phyloP scores from a whole-genome alignment of 495 filamentous ascomycete species.

The Podospora comata region DNA sequence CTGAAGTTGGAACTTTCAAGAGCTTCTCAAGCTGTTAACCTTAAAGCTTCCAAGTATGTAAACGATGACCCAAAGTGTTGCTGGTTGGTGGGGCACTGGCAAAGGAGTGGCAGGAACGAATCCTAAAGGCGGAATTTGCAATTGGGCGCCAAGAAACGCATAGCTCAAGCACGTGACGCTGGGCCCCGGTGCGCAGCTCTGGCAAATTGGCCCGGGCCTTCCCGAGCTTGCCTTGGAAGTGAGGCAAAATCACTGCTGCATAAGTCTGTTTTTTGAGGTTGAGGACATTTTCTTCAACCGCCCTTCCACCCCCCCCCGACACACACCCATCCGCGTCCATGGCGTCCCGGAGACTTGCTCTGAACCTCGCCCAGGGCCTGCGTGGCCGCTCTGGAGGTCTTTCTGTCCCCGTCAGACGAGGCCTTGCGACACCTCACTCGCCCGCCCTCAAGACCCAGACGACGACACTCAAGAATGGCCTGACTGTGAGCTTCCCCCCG shows the following conservation, averaged over 20 bases:
- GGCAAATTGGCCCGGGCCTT: not conserved
- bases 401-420: slow-evolving; percentile 70
- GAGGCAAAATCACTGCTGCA: not conserved
- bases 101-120: not conserved
- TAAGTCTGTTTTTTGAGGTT: not conserved
- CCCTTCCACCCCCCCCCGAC: slow-evolving; percentile 62
- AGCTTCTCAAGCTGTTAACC: not conserved
- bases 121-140: not conserved
- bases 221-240: not conserved
- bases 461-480: slow-evolving; percentile 93
- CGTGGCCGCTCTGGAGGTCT: slow-evolving; percentile 71
- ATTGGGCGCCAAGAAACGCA: not conserved
- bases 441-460: slow-evolving; percentile 75
- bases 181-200: not conserved
- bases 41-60: not conserved
- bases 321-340: slow-evolving; percentile 76
- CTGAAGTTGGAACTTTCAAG: not conserved
- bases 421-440: slow-evolving; percentile 77
- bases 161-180: not conserved
- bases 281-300: not conserved
- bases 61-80: not conserved
- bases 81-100: not conserved
- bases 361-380: slow-evolving; percentile 82
- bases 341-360: slow-evolving; percentile 90
- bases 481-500: slow-evolving; percentile 67